These are phyloP conservation scores for Lipomyces yamadae DNA, from an alignment of 805 yeast species.

Conservation along the genomic window DNA sequence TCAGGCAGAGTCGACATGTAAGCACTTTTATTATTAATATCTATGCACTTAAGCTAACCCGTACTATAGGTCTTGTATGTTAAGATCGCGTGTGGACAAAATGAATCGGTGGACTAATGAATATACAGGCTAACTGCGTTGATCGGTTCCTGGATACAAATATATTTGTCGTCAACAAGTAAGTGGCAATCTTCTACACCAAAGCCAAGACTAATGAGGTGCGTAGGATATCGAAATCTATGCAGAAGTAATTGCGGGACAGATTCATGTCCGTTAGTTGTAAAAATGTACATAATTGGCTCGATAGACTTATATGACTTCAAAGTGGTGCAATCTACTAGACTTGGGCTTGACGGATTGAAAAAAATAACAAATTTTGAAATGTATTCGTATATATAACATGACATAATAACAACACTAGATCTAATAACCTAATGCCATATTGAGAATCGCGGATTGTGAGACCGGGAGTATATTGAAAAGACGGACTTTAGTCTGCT, in stretches of 20 bases:
- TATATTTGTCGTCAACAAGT: slow-evolving; percentile 73
- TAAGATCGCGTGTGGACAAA: not conserved
- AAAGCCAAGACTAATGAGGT: not conserved
- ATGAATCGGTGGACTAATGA: slow-evolving; percentile 9
- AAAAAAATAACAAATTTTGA: not conserved
- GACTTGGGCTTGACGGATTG: not conserved
- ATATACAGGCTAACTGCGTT: slow-evolving; percentile 69
- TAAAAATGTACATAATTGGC: not conserved
- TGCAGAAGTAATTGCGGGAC: slow-evolving; percentile 2
- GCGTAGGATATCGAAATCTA: slow-evolving; percentile 1
- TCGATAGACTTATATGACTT: not conserved
- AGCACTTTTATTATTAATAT: slow-evolving; percentile 16
- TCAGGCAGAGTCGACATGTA: slow-evolving; percentile 67
- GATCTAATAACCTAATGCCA: too few relatives aligned
- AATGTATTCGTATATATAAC: too few relatives aligned
- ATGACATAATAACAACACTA: too few relatives aligned
- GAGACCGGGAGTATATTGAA: too few relatives aligned
- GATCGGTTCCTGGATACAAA: slow-evolving; percentile 87
- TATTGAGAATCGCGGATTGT: too few relatives aligned
- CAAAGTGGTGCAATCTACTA: not conserved
- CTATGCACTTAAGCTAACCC: not conserved
- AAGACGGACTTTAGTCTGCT: too few relatives aligned
- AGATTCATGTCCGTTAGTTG: not conserved
- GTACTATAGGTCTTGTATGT: slow-evolving; percentile 20
- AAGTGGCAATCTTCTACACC: slow-evolving; percentile 21